Evolutionary conservation across 2,329 filamentous ascomycete species (phyloP), one percentile per base, ranked within the genome.

Genomic region (Nemania abortiva): DNA sequence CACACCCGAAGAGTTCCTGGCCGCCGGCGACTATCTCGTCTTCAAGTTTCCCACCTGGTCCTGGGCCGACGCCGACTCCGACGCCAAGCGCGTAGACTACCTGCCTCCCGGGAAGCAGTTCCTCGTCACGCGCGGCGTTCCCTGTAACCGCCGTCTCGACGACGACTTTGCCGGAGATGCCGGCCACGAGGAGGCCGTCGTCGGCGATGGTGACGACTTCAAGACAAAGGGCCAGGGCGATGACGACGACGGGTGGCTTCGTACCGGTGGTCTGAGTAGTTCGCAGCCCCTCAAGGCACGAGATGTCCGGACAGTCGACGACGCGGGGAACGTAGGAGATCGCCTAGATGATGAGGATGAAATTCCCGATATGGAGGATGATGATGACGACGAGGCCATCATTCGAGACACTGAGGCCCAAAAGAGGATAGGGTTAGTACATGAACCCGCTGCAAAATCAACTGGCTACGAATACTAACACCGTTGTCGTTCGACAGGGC

Each of bases 41-140:
- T 97, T 97, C 90, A 98, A 98, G 85, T 99, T 99, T 83, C 96
- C 95, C 9, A 97, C 95, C 67, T 99, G 96, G 96, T 92, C 93
- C 58, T 99, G 96, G 96, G 90, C 92, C 73, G 93, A 96, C 76
- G 95, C 95, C 74, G 92, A 95, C 64, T 89, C 90, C n/a, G 88
- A 91, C 1, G 87, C 89, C 70, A 93, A 94, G 80, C 91, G 94
- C 72, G 92, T 93, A 64, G 84, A 86, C 73, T 93, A 97, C 79
- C 89, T 99, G 3, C 96, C 96, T 0, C 83, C 90, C 0, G 93
- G 92, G 60, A 99, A 98, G 84, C 96, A 99, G 86, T 99, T 94
- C 78, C 88, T 99, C 45, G 92, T 98, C 50, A 98, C 96, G 11
- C 92, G 95, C 68, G 95, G 96, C 68, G 95, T 99, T 47, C 96